Conservation (phyloP, 371 early-diverging fungal species). For the Rhizopus sp. region DNA sequence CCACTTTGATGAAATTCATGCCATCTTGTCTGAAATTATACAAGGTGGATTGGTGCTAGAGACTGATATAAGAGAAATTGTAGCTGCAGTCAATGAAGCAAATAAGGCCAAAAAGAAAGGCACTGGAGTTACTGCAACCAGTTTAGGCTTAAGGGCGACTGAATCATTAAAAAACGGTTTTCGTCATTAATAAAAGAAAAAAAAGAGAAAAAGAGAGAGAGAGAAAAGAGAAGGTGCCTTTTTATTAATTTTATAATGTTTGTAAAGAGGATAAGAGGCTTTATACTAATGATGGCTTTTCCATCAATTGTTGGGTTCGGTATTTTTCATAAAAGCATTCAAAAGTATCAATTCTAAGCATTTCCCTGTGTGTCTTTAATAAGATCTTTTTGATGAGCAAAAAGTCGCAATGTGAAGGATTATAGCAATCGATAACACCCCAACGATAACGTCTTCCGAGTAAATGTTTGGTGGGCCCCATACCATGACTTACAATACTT, state of each 20-base stretch:
- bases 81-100: constrained; percentile 60
- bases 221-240: background rate
- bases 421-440: constrained; percentile 90
- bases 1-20: constrained; percentile 71
- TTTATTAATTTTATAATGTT: background rate
- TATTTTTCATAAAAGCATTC: constrained; percentile 88
- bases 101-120: constrained; percentile 54
- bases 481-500: background rate
- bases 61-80: constrained; percentile 67
- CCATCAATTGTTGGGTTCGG: constrained; percentile 76
- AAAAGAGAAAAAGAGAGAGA: too few species aligned
- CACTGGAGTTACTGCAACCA: constrained; percentile 36
- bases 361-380: constrained; percentile 70
- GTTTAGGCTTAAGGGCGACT: constrained; percentile 41
- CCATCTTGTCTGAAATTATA: constrained; percentile 76
- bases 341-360: constrained; percentile 83
- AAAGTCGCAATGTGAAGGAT: constrained; percentile 87
- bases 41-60: constrained; percentile 79
- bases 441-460: constrained; percentile 95
- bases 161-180: constrained; percentile 48
- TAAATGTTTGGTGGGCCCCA: background rate
- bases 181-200: constrained; percentile 34
- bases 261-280: background rate
- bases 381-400: constrained; percentile 50
- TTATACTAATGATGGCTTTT: background rate